phyloP scores from a whole-genome alignment of 345 rosid genomes.

The Capsella bursapastoris region DNA sequence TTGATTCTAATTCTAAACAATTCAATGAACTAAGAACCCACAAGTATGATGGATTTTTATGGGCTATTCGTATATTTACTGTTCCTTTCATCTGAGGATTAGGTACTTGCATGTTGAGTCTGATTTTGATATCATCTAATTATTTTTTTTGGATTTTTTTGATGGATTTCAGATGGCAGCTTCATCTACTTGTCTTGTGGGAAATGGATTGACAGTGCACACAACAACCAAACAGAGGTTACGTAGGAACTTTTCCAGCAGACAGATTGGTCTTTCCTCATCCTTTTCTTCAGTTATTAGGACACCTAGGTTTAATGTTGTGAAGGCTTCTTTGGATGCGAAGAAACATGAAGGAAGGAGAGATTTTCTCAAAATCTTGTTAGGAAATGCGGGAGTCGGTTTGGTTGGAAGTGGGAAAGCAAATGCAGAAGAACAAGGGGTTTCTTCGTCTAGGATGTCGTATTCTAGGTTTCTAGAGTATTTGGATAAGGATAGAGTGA shows the following conservation, averaged over 20 bases:
- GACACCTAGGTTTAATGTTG: slow-evolving; percentile 47
- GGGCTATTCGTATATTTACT: not conserved
- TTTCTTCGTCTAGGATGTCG: slow-evolving; percentile 97
- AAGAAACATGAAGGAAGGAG: slow-evolving; percentile 68
- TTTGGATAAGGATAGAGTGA: slow-evolving; percentile 87
- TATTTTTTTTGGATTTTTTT: not conserved
- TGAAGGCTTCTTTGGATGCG: slow-evolving; percentile 62
- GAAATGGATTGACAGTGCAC: slow-evolving; percentile 58
- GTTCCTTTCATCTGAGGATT: not conserved
- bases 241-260: slow-evolving; percentile 50
- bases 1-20: not conserved
- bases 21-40: not conserved
- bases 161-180: slow-evolving; percentile 64
- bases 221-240: slow-evolving; percentile 46
- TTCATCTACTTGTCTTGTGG: slow-evolving; percentile 71
- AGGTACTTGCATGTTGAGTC: not conserved
- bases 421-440: slow-evolving; percentile 87
- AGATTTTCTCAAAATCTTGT: slow-evolving; percentile 67
- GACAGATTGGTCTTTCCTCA: slow-evolving; percentile 49
- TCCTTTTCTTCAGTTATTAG: slow-evolving; percentile 41
- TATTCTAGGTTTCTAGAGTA: slow-evolving; percentile 97
- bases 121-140: not conserved
- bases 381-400: slow-evolving; percentile 70
- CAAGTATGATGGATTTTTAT: not conserved
- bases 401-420: slow-evolving; percentile 74